Evolutionary conservation across 441 rosid species (phyloP).

Genomic region (Viola pubescens): DNA sequence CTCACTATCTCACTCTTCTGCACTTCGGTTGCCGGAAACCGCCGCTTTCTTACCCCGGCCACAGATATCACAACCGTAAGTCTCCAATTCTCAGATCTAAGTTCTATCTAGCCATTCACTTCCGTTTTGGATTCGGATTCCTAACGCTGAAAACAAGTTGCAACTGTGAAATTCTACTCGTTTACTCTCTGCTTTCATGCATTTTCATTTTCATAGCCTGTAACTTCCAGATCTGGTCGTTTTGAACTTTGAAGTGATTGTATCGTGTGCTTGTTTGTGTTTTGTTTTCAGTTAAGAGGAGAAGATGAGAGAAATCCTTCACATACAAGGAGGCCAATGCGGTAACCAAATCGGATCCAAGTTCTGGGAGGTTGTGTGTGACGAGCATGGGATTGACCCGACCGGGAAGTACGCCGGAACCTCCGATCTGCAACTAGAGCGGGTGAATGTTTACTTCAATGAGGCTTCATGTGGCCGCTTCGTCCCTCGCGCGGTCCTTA

Average conservation of each 20-base stretch:
- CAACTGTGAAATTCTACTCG: not conserved
- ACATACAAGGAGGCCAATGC: conserved; percentile 30
- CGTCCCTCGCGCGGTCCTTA: conserved; percentile 29
- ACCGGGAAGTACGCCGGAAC: conserved; percentile 26
- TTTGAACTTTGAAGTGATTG: too few species aligned
- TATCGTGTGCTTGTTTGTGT: not conserved
- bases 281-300: not conserved
- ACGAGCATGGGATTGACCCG: conserved; percentile 28
- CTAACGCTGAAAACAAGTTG: not conserved
- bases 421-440: conserved; percentile 28
- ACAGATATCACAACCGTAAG: not conserved
- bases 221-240: too few species aligned
- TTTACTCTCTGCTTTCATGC: not conserved
- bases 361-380: conserved; percentile 32
- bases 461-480: conserved; percentile 27
- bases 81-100: not conserved
- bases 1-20: not conserved
- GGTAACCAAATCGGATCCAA: conserved; percentile 33
- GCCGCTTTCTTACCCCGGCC: not conserved
- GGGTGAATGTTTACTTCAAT: conserved; percentile 27
- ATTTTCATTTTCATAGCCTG: too few species aligned
- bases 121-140: too few species aligned
- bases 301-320: conserved; percentile 30
- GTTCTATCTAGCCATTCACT: too few species aligned
- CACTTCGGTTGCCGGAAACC: conserved; percentile 6